Conservation (phyloP, 495 filamentous ascomycete genomes). For the Penicillium odoratum region DNA sequence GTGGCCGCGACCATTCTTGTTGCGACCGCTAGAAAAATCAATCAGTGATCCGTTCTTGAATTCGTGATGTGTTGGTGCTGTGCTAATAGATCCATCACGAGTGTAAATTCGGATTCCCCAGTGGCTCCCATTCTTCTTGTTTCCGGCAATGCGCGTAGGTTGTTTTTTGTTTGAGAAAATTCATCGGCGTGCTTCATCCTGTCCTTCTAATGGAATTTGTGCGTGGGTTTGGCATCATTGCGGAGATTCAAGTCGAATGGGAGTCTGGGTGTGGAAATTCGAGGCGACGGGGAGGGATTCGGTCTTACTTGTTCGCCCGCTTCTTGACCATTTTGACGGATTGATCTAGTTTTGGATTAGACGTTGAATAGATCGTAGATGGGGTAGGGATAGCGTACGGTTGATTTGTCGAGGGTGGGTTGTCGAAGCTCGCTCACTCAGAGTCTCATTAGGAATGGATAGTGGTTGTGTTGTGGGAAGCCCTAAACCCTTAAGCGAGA, state of each 20-base stretch:
- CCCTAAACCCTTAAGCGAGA: slow-evolving; percentile 51
- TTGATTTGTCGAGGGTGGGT: slow-evolving; percentile 50
- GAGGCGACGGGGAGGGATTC: slow-evolving; percentile 26
- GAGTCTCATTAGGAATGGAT: slow-evolving; percentile 41
- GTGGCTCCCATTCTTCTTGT: slow-evolving; percentile 12
- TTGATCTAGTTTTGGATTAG: slow-evolving; percentile 39
- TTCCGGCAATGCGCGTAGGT: slow-evolving; percentile 26
- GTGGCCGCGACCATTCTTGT: slow-evolving; percentile 99
- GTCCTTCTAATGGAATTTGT: slow-evolving; percentile 10
- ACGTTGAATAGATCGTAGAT: slow-evolving; percentile 12
- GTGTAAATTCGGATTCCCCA: slow-evolving; percentile 22
- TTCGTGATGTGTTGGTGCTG: slow-evolving; percentile 2
- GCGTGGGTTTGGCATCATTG: slow-evolving; percentile 34
- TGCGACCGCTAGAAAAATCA: slow-evolving; percentile 71
- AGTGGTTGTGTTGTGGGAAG: slow-evolving; percentile 48
- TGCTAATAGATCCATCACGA: slow-evolving; percentile 3
- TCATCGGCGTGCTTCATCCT: background rate
- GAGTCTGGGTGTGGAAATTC: slow-evolving; percentile 21
- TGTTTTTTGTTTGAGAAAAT: slow-evolving; percentile 3
- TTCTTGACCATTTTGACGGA: slow-evolving; percentile 99
- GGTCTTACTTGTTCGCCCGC: slow-evolving; percentile 90
- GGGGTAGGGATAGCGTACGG: slow-evolving; percentile 40
- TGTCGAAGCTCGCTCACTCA: slow-evolving; percentile 43
- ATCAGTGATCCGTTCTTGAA: slow-evolving; percentile 24
- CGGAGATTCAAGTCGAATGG: slow-evolving; percentile 30